These are phyloP conservation scores for Phytophthora parvispora DNA, from an alignment of 352 stramenopile genomes.

Conservation along the genomic window DNA sequence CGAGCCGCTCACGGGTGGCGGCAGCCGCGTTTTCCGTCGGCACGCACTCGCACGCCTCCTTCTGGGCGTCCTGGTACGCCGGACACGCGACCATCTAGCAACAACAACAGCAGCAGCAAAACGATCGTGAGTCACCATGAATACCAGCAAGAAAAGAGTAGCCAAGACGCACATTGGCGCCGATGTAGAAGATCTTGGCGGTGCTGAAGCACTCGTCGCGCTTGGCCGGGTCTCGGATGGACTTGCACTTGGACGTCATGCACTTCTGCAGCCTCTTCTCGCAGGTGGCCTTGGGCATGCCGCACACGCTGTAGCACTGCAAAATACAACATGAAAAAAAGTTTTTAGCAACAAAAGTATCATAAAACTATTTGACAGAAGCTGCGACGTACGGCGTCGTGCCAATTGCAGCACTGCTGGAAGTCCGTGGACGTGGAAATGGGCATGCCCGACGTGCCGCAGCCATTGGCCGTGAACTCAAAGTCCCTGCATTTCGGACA, in stretches of 20 bases:
- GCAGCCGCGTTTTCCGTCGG: constrained; percentile 23
- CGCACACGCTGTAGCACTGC: constrained; percentile 86
- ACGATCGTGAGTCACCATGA: background rate
- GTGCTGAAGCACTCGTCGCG: constrained; percentile 67
- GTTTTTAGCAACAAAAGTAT: background rate
- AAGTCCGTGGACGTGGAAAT: constrained; percentile 62
- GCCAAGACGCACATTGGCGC: constrained; percentile 48
- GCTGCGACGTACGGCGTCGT: constrained; percentile 67
- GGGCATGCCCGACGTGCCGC: constrained; percentile 67
- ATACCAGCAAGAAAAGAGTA: background rate
- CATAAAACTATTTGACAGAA: too few relatives aligned
- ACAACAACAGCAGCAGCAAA: background rate
- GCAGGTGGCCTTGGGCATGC: constrained; percentile 77
- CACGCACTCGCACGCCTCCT: constrained; percentile 80
- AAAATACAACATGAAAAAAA: too few relatives aligned
- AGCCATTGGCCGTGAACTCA: constrained; percentile 82
- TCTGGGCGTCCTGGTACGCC: constrained; percentile 71
- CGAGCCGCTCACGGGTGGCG: constrained; percentile 55
- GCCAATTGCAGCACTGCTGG: constrained; percentile 83
- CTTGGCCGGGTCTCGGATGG: constrained; percentile 19
- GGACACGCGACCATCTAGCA: constrained; percentile 72
- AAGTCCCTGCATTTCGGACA: constrained; percentile 51
- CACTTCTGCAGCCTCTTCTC: constrained; percentile 81
- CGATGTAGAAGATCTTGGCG: constrained; percentile 72
- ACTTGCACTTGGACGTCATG: constrained; percentile 68